Base-by-base conservation (phyloP, 352 stramenopile species). In the Thalassiosira exigua region DNA sequence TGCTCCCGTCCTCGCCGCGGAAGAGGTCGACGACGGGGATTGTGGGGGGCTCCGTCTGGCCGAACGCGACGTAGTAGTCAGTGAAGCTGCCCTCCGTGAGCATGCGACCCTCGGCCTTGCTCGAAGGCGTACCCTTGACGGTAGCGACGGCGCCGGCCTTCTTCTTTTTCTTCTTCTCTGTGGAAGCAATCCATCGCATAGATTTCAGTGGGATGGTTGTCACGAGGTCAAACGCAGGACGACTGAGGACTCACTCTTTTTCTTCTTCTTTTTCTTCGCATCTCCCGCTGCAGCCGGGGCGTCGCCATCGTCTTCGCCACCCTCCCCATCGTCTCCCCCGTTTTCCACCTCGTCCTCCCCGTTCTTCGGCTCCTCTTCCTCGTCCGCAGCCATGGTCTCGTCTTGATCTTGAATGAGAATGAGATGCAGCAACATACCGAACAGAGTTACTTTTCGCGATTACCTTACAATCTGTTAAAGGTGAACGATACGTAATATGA, bases 1-100 rank as follows among this genome's bases (percentile, higher is more conserved):
- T 41, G 41, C n/a, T 17, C 33, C n/a, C 44, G 36, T 68, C 41
- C 2, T 79, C 75, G 36, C 39, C 29, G 14, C 61, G 65, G 57
- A 94, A 93, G 2, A 96, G 81, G 19, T 93, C 52, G 3, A 61
- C 77, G 0, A 97, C 96, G 1, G 96, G 96, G 69, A 98, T 98
- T n/a, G 96, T 95, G 1, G 97, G 96, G 29, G 96, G 96, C 22
- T 98, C 91, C 0, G 97, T 98, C 90, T 99, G 97, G 21, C 96
- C 96, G 33, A 97, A 90, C 42, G 90, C 81, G 1, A 98, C 86
- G 81, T 97, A 97, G 81, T 94, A 97, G 86, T 98, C 96, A 0
- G 94, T 98, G 79, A 97, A 98, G 36, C 92, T 94, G 1, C 67
- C 90, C 44, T 96, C 69, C 39, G 84, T 81, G 12, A 94, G 64